Conservation (phyloP, 306 rosid genomes). For the Lotus japonicus region DNA sequence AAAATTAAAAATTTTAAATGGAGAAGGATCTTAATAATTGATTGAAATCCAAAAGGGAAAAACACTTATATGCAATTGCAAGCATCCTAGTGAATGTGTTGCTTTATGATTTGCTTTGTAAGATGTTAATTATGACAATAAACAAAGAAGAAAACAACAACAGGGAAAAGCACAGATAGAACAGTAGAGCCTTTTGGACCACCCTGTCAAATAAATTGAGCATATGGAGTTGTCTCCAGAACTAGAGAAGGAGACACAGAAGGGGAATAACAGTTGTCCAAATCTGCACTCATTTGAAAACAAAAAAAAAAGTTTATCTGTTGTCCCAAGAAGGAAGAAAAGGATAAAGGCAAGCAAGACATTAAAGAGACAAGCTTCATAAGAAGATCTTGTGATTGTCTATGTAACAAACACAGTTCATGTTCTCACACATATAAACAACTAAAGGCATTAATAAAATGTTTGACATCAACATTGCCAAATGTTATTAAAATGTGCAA, state of each 20-base stretch:
- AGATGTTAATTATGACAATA: slow-evolving; percentile 29
- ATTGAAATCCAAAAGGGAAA: slow-evolving; percentile 17
- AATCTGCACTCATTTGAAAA: slow-evolving; percentile 44
- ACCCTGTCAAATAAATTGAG: slow-evolving; percentile 41
- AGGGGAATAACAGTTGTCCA: slow-evolving; percentile 41
- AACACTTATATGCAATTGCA: slow-evolving; percentile 17
- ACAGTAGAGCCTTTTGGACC: slow-evolving; percentile 43
- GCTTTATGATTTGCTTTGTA: slow-evolving; percentile 37
- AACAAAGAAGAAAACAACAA: slow-evolving; percentile 33
- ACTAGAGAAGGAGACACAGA: slow-evolving; percentile 23
- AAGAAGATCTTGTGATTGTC: slow-evolving; percentile 12
- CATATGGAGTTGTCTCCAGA: slow-evolving; percentile 38
- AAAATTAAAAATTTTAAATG: too few relatives aligned
- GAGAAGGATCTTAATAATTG: slow-evolving; percentile 13
- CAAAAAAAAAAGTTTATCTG: slow-evolving; percentile 48
- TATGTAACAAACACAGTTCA: slow-evolving; percentile 19
- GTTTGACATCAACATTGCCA: slow-evolving; percentile 12
- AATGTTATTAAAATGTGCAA: slow-evolving; percentile 17
- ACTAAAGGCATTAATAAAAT: background rate
- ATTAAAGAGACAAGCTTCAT: slow-evolving; percentile 35
- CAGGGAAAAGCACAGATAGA: slow-evolving; percentile 35
- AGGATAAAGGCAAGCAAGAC: slow-evolving; percentile 50
- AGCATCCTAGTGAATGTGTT: slow-evolving; percentile 7
- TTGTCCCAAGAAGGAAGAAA: slow-evolving; percentile 63
- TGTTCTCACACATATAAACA: slow-evolving; percentile 14